Percentiles rank a stretch among this genome's conserved stretches.
phyloP scores from a whole-genome alignment of 805 yeast species.

The Jamesozyma piceae region DNA sequence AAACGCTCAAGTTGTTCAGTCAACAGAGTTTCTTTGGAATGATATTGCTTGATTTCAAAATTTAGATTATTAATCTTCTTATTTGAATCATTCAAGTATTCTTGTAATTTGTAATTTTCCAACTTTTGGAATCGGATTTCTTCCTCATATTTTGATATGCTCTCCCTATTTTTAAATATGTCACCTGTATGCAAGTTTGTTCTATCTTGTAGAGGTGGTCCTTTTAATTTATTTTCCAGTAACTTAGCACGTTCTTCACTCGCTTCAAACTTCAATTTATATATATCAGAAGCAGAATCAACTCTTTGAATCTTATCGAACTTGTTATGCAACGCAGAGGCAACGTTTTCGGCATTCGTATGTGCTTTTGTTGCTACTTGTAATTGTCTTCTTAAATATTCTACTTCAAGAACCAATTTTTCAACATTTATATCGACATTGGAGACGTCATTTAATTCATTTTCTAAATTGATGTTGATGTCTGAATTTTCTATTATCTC shows the following conservation, averaged over 20 bases:
- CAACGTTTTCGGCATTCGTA: conserved; percentile 41
- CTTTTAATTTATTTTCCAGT: conserved; percentile 32
- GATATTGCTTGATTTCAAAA: conserved; percentile 34
- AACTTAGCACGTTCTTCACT: conserved; percentile 37
- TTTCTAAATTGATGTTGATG: conserved; percentile 22
- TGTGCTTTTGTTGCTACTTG: conserved; percentile 45
- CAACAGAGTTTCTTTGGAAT: conserved; percentile 30
- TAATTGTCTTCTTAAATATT: conserved; percentile 38
- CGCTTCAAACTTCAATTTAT: conserved; percentile 38
- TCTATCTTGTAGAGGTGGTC: conserved; percentile 19
- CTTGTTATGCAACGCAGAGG: conserved; percentile 20
- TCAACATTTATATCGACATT: conserved; percentile 25
- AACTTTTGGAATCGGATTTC: conserved; percentile 23
- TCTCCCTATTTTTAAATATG: conserved; percentile 22
- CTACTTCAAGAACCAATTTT: conserved; percentile 36
- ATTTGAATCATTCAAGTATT: conserved; percentile 40
- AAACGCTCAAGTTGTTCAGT: conserved; percentile 37
- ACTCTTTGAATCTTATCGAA: conserved; percentile 21
- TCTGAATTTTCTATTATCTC: conserved; percentile 20
- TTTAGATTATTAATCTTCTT: conserved; percentile 37
- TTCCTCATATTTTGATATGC: conserved; percentile 26
- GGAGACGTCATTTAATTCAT: conserved; percentile 11
- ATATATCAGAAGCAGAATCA: conserved; percentile 30
- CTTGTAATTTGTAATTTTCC: conserved; percentile 38
- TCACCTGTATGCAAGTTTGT: conserved; percentile 22